Percentiles rank a stretch among this genome's conserved stretches.
phyloP scores from a whole-genome alignment of 1,284 basidiomycete genomes.

The Papiliotrema nemorosa region DNA sequence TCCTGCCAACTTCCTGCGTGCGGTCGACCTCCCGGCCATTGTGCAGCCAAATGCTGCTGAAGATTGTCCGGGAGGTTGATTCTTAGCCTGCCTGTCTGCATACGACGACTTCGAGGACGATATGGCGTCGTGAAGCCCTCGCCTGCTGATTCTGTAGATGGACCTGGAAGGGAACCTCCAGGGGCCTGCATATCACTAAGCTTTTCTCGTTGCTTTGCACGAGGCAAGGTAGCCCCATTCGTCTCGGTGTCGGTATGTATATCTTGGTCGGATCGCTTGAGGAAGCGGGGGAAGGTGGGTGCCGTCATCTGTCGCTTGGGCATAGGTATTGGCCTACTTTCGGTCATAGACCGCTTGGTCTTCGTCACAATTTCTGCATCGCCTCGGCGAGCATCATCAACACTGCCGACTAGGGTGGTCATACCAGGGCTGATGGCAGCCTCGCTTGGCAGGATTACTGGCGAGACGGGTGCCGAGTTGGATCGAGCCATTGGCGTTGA shows the following conservation, averaged over 20 bases:
- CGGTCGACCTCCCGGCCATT: constrained; percentile 41
- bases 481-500: constrained; percentile 7
- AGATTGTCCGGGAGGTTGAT: constrained; percentile 34
- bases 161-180: not conserved
- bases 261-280: constrained; percentile 10
- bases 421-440: constrained; percentile 12
- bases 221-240: not conserved
- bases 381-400: not conserved
- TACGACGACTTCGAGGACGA: constrained; percentile 9
- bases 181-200: not conserved
- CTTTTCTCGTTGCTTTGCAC: constrained; percentile 1
- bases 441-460: constrained; percentile 1
- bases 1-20: constrained; percentile 47
- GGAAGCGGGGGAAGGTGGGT: constrained; percentile 18
- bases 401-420: constrained; percentile 10
- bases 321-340: not conserved
- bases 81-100: constrained; percentile 18
- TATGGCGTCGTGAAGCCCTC: constrained; percentile 9
- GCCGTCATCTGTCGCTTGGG: constrained; percentile 15
- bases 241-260: constrained; percentile 10
- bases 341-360: not conserved
- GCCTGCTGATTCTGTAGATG: not conserved
- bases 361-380: not conserved
- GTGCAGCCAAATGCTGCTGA: constrained; percentile 31
- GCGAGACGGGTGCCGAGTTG: constrained; percentile 16